These are phyloP conservation scores for Boletus tylopilopsis DNA, from an alignment of 768 basidiomycete species.

Conservation along the genomic window DNA sequence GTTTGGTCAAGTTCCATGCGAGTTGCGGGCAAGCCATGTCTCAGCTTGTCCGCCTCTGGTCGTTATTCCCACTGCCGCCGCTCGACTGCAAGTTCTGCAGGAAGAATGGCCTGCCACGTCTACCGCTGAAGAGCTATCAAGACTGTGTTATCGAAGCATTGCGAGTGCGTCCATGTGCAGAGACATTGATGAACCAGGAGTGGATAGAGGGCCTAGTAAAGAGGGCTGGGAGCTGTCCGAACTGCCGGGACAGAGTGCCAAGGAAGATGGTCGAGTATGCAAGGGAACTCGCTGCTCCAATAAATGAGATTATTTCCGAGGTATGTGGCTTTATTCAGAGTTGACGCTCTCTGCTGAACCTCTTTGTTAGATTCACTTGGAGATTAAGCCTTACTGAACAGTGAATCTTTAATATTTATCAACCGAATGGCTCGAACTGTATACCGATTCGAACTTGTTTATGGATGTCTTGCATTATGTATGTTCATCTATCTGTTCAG, in stretches of 20 bases:
- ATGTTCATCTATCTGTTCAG: background rate
- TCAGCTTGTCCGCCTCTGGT: slow-evolving; percentile 31
- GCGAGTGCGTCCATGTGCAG: slow-evolving; percentile 31
- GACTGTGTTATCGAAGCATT: slow-evolving; percentile 32
- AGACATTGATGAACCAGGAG: slow-evolving; percentile 27
- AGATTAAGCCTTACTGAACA: slow-evolving; percentile 30
- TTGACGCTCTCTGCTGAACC: background rate
- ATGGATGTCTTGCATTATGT: slow-evolving; percentile 5
- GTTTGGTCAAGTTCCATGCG: slow-evolving; percentile 34
- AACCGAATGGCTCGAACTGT: slow-evolving; percentile 14
- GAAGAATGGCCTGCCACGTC: slow-evolving; percentile 32
- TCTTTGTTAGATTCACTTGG: slow-evolving; percentile 21
- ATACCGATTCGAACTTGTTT: background rate
- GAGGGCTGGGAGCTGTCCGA: slow-evolving; percentile 29
- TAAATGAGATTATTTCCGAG: slow-evolving; percentile 28
- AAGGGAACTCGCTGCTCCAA: slow-evolving; percentile 25
- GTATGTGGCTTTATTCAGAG: slow-evolving; percentile 11
- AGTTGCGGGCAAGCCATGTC: slow-evolving; percentile 33
- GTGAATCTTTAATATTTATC: no score
- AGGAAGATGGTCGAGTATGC: slow-evolving; percentile 29
- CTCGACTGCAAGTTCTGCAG: slow-evolving; percentile 34
- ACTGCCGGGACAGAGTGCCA: slow-evolving; percentile 29
- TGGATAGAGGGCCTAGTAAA: slow-evolving; percentile 31
- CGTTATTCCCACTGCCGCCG: slow-evolving; percentile 28
- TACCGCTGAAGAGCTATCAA: slow-evolving; percentile 30